phyloP scores from a whole-genome alignment of 371 early-diverging fungal genomes.

The Syncephalastrum sp. region DNA sequence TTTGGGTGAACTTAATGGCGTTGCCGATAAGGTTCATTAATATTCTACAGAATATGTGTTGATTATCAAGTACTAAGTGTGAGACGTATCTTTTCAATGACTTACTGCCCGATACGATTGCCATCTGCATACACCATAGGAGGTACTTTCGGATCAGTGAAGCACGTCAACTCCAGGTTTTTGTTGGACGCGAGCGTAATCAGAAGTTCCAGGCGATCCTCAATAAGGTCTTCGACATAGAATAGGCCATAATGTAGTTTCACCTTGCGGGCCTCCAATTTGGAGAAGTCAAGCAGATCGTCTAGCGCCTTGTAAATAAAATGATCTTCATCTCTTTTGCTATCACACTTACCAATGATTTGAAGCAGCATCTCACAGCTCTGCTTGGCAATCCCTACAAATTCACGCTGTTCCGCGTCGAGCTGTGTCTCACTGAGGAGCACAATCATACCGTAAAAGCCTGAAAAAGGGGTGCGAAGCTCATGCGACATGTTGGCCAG shows the following conservation, averaged over 20 bases:
- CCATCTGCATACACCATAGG: conserved; percentile 49
- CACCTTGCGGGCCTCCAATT: conserved; percentile 63
- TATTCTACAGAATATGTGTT: conserved; percentile 15
- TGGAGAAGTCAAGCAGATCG: conserved; percentile 63
- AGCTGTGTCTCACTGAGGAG: conserved; percentile 52
- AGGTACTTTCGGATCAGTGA: conserved; percentile 39
- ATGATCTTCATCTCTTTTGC: no score
- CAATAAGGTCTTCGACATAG: conserved; percentile 55
- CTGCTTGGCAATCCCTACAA: conserved; percentile 60
- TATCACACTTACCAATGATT: conserved; percentile 41
- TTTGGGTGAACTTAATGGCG: conserved; percentile 55
- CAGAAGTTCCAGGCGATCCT: conserved; percentile 53
- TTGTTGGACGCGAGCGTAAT: conserved; percentile 53
- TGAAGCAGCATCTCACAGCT: conserved; percentile 61
- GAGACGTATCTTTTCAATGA: background rate
- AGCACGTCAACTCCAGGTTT: conserved; percentile 50
- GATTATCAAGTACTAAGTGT: background rate
- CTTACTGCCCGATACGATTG: conserved; percentile 45
- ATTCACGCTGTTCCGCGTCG: conserved; percentile 57
- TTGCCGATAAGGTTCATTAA: conserved; percentile 48
- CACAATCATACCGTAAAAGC: conserved; percentile 60
- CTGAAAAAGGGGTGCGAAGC: conserved; percentile 57
- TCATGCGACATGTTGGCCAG: conserved; percentile 61
- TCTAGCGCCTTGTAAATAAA: conserved; percentile 16
- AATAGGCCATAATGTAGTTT: conserved; percentile 51